phyloP scores from a whole-genome alignment of 2,329 filamentous ascomycete species.

The Aspergillus ochraceus region DNA sequence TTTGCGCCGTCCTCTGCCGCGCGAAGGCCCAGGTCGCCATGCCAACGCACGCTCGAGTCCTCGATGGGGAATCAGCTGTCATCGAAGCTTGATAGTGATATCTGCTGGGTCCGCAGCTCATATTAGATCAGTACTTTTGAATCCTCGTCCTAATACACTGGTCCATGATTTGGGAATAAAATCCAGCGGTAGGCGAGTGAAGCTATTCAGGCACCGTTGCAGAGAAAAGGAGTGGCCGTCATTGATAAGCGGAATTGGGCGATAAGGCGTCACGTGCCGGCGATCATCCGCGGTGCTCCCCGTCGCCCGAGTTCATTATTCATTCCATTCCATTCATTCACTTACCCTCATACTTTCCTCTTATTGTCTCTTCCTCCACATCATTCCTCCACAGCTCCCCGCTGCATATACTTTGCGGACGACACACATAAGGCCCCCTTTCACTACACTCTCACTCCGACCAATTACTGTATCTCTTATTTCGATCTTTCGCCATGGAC shows the following conservation, averaged over 20 bases:
- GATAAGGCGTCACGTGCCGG: constrained; percentile 35
- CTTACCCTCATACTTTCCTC: background rate
- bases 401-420: background rate
- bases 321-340: background rate
- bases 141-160: too few relatives aligned
- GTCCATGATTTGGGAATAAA: too few relatives aligned
- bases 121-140: too few relatives aligned
- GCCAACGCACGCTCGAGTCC: too few relatives aligned
- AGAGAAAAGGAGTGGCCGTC: background rate
- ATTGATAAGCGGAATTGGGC: constrained; percentile 12
- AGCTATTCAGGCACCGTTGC: background rate
- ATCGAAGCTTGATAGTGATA: too few relatives aligned
- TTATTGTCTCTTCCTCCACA: constrained; percentile 10
- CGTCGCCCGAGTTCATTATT: constrained; percentile 14
- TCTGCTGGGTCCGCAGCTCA: too few relatives aligned
- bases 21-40: too few relatives aligned
- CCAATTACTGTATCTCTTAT: constrained; percentile 1
- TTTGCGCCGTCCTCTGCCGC: too few relatives aligned
- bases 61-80: too few relatives aligned
- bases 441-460: background rate
- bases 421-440: background rate
- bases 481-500: constrained; percentile 20
- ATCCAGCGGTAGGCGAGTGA: background rate
- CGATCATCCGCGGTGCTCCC: constrained; percentile 26
- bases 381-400: background rate